Evolutionary conservation across 2,329 filamentous ascomycete species (phyloP).

Genomic region (Lizonia empirigonia): DNA sequence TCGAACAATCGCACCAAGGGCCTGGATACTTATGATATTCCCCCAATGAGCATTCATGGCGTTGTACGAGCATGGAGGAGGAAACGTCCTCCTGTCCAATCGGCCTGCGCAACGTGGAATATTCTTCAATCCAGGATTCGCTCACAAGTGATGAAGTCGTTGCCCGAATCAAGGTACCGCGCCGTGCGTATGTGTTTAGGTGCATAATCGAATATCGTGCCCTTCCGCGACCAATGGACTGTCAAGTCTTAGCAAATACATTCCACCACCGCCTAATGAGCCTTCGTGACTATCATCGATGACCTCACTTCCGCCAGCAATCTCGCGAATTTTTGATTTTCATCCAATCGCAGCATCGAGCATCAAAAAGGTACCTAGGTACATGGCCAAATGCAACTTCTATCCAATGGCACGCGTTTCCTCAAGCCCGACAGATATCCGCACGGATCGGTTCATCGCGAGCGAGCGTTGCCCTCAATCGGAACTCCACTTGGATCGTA

Average conservation of each 20-base stretch:
- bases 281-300: background rate
- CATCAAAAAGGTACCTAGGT: background rate
- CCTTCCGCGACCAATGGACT: background rate
- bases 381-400: background rate
- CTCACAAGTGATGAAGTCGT: background rate
- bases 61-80: background rate
- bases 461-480: conserved; percentile 1
- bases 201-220: background rate
- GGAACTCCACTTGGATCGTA: conserved; percentile 7
- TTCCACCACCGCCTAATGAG: background rate
- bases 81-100: background rate
- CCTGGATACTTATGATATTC: background rate
- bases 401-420: background rate
- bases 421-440: background rate
- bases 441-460: conserved; percentile 10
- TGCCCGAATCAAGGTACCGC: background rate
- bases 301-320: background rate
- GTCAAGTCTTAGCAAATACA: background rate
- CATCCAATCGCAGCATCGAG: background rate
- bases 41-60: background rate
- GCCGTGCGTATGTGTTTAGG: conserved; percentile 2
- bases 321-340: background rate
- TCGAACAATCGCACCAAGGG: background rate
- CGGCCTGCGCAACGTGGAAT: background rate
- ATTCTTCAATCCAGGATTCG: background rate